These are phyloP conservation scores for barrel medic (Medicago truncatula) DNA, from an alignment of 306 rosid genomes.

Conservation along the genomic window MtrunA17r5.0-ANR NC_053044.1:57974001-57974500, in stretches of 20 bases:
- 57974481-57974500: conserved; percentile 49
- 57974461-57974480: conserved; percentile 45
- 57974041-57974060: no score
- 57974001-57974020: no score
- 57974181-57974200: background rate
- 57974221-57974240: conserved; percentile 10
- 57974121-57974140: no score
- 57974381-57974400: conserved; percentile 15
- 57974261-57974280: conserved; percentile 31
- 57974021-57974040: no score
- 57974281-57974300: background rate
- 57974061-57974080: no score
- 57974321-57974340: conserved; percentile 58
- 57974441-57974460: background rate
- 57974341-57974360: conserved; percentile 66
- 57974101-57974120: no score
- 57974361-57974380: conserved; percentile 43
- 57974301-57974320: conserved; percentile 32
- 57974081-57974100: no score
- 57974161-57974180: no score
- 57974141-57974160: no score
- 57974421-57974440: conserved; percentile 36
- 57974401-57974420: conserved; percentile 66
- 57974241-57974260: conserved; percentile 50
- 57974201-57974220: background rate